phyloP scores from a whole-genome alignment of 1,284 basidiomycete genomes.

The Leucoagaricus sp. region DNA sequence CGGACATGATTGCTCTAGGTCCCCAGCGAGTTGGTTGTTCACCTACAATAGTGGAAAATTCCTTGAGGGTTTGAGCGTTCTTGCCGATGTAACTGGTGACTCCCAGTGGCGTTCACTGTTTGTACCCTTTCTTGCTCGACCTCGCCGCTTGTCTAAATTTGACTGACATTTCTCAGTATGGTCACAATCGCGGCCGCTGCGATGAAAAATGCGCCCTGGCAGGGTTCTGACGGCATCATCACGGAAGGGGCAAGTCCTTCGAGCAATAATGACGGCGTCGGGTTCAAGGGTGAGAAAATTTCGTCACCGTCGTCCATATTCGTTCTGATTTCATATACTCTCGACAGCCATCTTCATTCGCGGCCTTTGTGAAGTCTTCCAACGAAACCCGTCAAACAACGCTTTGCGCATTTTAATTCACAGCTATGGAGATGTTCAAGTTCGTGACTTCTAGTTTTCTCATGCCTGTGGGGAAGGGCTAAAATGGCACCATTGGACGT shows the following conservation, averaged over 20 bases:
- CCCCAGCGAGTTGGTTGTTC: conserved; percentile 44
- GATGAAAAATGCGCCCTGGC: conserved; percentile 41
- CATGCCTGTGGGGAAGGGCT: neutral
- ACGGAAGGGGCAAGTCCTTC: conserved; percentile 43
- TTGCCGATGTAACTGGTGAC: conserved; percentile 43
- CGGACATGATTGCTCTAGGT: conserved; percentile 44
- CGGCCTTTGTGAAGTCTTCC: conserved; percentile 45
- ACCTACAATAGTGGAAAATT: conserved; percentile 56
- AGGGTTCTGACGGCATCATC: conserved; percentile 44
- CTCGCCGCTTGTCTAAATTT: neutral
- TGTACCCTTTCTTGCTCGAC: conserved; percentile 17
- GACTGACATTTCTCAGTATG: conserved; percentile 28
- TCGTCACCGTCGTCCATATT: neutral
- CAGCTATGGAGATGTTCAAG: conserved; percentile 53
- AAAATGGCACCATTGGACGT: conserved; percentile 1
- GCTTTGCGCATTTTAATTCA: conserved; percentile 40
- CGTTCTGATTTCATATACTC: neutral
- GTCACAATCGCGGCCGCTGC: conserved; percentile 34
- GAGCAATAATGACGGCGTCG: conserved; percentile 42
- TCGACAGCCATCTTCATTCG: conserved; percentile 46
- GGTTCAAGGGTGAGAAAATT: conserved; percentile 18
- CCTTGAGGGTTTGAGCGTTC: conserved; percentile 48
- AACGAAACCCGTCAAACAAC: conserved; percentile 35
- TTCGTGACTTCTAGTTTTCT: conserved; percentile 21
- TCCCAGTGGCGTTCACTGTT: conserved; percentile 41